Conservation (phyloP, 23 red algal species). For the Pyropia haitanensis region DNA sequence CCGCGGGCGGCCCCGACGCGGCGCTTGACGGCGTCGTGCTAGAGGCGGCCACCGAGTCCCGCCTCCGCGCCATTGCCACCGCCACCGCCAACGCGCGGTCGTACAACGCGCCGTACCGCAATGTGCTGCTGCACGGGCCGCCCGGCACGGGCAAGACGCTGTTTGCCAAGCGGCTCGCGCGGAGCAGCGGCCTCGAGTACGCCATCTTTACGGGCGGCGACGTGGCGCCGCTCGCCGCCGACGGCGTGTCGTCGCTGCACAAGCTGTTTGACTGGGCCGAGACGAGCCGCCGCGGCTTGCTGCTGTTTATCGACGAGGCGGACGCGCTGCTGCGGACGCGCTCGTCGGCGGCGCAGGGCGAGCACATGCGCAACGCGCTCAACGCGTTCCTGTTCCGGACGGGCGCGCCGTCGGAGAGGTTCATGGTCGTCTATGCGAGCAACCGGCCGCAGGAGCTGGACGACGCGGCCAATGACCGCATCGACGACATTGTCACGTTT, state of each 20-base stretch:
- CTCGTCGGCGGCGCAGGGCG: constrained; percentile 34
- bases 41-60: constrained; percentile 11
- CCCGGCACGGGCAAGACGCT: constrained; percentile 98
- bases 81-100: constrained; percentile 45
- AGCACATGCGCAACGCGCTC: constrained; percentile 67
- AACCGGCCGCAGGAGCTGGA: constrained; percentile 78
- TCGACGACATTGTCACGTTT: constrained; percentile 68
- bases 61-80: constrained; percentile 43
- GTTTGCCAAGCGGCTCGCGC: constrained; percentile 69
- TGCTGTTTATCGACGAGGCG: constrained; percentile 82
- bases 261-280: constrained; percentile 82
- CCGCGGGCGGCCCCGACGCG: constrained; percentile 21
- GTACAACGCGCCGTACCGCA: constrained; percentile 56
- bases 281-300: constrained; percentile 36
- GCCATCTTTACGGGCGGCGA: constrained; percentile 85
- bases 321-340: constrained; percentile 71
- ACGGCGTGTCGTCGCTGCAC: constrained; percentile 64
- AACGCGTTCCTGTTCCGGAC: constrained; percentile 80
- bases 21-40: constrained; percentile 65
- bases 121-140: constrained; percentile 81
- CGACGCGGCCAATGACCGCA: constrained; percentile 61
- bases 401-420: constrained; percentile 39
- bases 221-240: constrained; percentile 56
- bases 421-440: constrained; percentile 71
- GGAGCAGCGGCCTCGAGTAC: constrained; percentile 58